Conservation (phyloP, 148 eudicot species). For the Vaccinium corymbosum region DNA sequence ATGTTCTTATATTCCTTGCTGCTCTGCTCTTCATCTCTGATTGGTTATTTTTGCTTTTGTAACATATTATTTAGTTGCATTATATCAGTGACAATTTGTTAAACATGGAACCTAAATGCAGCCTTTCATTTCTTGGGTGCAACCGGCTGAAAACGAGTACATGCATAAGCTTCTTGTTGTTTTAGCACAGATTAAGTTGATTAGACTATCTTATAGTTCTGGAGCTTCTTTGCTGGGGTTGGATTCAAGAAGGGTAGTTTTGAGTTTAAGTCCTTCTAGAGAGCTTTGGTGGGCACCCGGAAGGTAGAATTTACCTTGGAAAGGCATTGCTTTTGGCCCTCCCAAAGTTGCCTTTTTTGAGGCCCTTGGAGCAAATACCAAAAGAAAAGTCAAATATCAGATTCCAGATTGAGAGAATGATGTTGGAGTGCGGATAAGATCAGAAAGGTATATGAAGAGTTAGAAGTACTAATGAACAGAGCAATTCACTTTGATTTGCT, state of each 20-base stretch:
- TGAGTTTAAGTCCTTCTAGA: not conserved
- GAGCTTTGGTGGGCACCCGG: not conserved
- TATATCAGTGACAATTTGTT: not conserved
- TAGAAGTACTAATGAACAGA: not conserved
- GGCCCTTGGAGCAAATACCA: not conserved
- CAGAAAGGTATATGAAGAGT: slow-evolving; percentile 2
- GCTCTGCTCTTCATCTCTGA: not conserved
- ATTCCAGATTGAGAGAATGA: not conserved
- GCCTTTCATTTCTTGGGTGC: not conserved
- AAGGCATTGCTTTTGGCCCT: not conserved
- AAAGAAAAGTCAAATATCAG: not conserved
- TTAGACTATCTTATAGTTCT: not conserved
- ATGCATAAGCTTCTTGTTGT: not conserved
- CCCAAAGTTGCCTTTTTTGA: not conserved
- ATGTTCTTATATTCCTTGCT: not conserved
- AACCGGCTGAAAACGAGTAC: not conserved
- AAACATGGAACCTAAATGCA: not conserved
- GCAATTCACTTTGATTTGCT: not conserved
- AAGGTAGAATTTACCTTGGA: not conserved
- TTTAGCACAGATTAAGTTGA: not conserved
- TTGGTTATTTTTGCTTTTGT: not conserved
- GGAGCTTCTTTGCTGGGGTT: not conserved
- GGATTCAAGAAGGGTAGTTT: not conserved
- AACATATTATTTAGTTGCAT: not conserved
- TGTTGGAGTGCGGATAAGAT: not conserved